A percentile compares a stretch with the other conserved stretches of the same genome.
Conservation (phyloP, 2,329 filamentous ascomycete genomes). For the Fusarium dimerum region DNA sequence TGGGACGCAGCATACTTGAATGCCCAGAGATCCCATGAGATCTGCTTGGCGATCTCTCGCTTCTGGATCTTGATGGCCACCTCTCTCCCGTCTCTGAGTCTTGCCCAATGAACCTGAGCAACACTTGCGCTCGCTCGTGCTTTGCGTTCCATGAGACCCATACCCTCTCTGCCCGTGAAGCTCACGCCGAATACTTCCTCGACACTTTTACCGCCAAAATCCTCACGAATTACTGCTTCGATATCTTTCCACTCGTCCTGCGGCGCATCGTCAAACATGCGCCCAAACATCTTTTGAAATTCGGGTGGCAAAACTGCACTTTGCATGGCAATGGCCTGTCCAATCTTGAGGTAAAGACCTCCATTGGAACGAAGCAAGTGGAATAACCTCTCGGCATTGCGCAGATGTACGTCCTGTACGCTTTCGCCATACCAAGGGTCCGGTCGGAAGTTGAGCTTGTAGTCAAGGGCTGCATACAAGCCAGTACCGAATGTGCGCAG, state of each 20-base stretch:
- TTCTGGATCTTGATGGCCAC: constrained; percentile 98
- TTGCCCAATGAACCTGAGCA: constrained; percentile 95
- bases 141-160: constrained; percentile 62
- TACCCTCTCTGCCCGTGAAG: constrained; percentile 70
- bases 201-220: constrained; percentile 75
- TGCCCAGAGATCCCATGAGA: constrained; percentile 93
- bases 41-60: constrained; percentile 85
- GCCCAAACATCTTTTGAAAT: constrained; percentile 92
- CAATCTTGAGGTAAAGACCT: constrained; percentile 94
- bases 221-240: constrained; percentile 80
- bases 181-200: constrained; percentile 94
- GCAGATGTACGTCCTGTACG: constrained; percentile 75
- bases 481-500: constrained; percentile 80
- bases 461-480: constrained; percentile 81
- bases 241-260: constrained; percentile 88
- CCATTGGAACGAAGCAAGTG: constrained; percentile 83
- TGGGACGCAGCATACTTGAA: constrained; percentile 64
- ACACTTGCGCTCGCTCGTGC: constrained; percentile 82
- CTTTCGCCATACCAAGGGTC: constrained; percentile 73
- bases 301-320: constrained; percentile 89
- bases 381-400: constrained; percentile 82
- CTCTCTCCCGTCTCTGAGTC: constrained; percentile 81
- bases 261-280: constrained; percentile 97
- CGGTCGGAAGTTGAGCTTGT: constrained; percentile 93
- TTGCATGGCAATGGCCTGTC: constrained; percentile 98